Evolutionary conservation across 768 basidiomycete species (phyloP).

Genomic region (Tylopilus intermedius): DNA sequence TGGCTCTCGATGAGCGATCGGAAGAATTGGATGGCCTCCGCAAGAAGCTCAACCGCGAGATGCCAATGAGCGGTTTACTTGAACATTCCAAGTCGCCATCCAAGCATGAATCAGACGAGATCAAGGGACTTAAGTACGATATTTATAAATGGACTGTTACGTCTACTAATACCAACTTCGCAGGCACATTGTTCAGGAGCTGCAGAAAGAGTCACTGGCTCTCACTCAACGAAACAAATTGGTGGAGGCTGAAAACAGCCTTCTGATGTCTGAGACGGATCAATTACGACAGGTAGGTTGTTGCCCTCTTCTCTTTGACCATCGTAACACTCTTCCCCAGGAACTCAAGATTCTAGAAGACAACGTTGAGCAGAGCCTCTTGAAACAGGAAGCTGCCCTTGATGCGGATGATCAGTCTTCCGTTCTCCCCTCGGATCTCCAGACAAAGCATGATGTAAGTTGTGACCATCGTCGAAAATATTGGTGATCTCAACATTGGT

Average conservation of each 20-base stretch:
- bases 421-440: conserved; percentile 30
- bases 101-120: conserved; percentile 60
- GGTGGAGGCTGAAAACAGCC: conserved; percentile 73
- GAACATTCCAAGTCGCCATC: conserved; percentile 32
- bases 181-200: conserved; percentile 83
- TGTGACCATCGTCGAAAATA: neutral
- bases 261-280: conserved; percentile 50
- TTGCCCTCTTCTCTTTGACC: neutral
- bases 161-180: neutral
- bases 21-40: conserved; percentile 52
- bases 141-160: neutral
- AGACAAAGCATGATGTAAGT: conserved; percentile 50
- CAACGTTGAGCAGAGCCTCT: conserved; percentile 59
- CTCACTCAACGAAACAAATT: conserved; percentile 60
- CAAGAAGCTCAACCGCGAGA: conserved; percentile 59
- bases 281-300: conserved; percentile 64
- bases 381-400: conserved; percentile 44
- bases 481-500: neutral
- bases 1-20: conserved; percentile 35
- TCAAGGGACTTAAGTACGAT: conserved; percentile 73
- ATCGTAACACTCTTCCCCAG: conserved; percentile 32
- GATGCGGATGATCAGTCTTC: conserved; percentile 19
- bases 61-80: conserved; percentile 38
- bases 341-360: conserved; percentile 76
- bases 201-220: conserved; percentile 74